Base-by-base conservation (phyloP, 2,329 filamentous ascomycete genomes). In the Parastagonospora avenae region DNA sequence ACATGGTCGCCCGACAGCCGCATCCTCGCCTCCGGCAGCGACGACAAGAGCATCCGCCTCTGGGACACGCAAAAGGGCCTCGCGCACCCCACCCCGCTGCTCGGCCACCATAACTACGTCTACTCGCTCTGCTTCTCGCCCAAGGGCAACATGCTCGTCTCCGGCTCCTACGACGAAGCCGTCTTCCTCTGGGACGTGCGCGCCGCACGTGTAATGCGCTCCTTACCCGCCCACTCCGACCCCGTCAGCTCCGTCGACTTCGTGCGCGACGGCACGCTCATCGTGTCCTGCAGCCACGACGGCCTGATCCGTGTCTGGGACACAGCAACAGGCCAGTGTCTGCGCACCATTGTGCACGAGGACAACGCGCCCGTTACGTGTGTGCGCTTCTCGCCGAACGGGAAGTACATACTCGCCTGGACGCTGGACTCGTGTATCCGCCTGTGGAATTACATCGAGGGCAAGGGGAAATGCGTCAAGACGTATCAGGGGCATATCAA, bases 171-270 rank as follows among this genome's bases (percentile, higher is more conserved):
- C 75, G 94, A 99, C 62, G 94, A 99, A 78, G 94, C 94, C 4
- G 91, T 99, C 0, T 97, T 96, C 59, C 76, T 99, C 4, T 99
- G 94, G 94, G 94, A 99, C 73, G 90, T 97, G 11, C 84, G 94
- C 11, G 91, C 91, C 0, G 92, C 91, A 0, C 82, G 88, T 16
- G 80, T 94, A 30, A 96, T 99, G 92, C 85, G 92, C 47, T 92
- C 89, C 55, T 77, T 99, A 32, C 94, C 94, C 1, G 94, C 94
- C 2, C 94, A 99, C 67, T 96, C 91, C 27, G 94, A 99, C 71
- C 94, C 94, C 0, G 93, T 99, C 1, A 87, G 89, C 48, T 92
- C 92, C 0, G 93, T 99, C 8, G 93, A 97, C 71, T 96, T 99
- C 67, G 91, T 92, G 52, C 80, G 87, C 56, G 94, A 99, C 69